Conservation (phyloP, 2,329 filamentous ascomycete genomes). For the Trichoderma koningiopsis region DNA sequence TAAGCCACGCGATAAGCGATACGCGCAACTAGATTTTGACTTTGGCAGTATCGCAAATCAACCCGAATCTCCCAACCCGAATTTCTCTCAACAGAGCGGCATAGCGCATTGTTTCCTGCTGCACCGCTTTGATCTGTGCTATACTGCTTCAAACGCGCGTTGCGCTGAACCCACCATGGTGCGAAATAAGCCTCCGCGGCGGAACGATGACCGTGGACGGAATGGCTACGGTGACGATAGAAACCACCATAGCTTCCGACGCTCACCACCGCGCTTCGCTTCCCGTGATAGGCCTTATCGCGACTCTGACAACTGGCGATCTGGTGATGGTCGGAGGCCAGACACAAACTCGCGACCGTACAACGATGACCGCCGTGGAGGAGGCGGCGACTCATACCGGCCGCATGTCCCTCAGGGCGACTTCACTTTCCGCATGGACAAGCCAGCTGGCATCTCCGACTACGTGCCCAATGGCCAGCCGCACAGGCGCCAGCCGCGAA, state of each 20-base stretch:
- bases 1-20: background rate
- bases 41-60: background rate
- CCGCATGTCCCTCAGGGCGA: constrained; percentile 47
- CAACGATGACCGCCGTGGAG: constrained; percentile 31
- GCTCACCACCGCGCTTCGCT: constrained; percentile 21
- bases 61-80: background rate
- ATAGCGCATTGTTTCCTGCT: background rate
- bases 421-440: constrained; percentile 59
- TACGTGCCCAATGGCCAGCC: constrained; percentile 30
- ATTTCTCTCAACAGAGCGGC: background rate
- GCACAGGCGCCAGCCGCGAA: constrained; percentile 29
- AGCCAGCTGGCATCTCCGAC: constrained; percentile 52
- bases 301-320: constrained; percentile 38
- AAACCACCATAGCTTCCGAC: constrained; percentile 23
- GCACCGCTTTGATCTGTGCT: background rate
- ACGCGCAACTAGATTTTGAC: constrained; percentile 16
- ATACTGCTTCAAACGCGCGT: background rate
- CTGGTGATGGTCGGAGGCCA: constrained; percentile 32
- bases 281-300: constrained; percentile 28
- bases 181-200: constrained; percentile 18
- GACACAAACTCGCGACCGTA: constrained; percentile 30
- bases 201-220: constrained; percentile 24
- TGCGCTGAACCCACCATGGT: constrained; percentile 4
- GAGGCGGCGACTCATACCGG: constrained; percentile 35
- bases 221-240: constrained; percentile 27